Conservation (phyloP, 2,329 filamentous ascomycete genomes). For the Chaetomiaceae sp. region DNA sequence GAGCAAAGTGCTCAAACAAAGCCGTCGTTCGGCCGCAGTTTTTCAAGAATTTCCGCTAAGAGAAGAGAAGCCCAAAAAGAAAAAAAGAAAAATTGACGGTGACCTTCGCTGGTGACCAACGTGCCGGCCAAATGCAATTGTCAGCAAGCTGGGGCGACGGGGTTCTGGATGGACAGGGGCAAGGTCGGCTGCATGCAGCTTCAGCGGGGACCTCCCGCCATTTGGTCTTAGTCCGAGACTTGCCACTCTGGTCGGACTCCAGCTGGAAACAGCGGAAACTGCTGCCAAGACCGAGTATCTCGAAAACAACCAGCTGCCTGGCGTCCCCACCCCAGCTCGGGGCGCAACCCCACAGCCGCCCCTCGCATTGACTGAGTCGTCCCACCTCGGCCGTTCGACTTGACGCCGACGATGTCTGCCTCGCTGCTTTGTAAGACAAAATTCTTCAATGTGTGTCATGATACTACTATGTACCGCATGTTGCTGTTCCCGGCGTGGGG, state of each 20-base stretch:
- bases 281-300: constrained; percentile 1
- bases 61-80: background rate
- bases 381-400: no score
- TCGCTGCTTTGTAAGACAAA: background rate
- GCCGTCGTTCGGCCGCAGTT: background rate
- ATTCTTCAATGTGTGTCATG: background rate
- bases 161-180: background rate
- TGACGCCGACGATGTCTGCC: constrained; percentile 5
- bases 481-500: no score
- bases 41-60: background rate
- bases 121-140: constrained; percentile 10
- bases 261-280: background rate
- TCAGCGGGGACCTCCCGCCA: background rate
- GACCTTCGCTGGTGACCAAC: background rate
- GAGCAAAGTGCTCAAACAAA: background rate
- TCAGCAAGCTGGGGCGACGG: constrained; percentile 12
- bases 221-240: background rate
- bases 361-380: background rate
- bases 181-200: constrained; percentile 19
- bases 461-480: background rate
- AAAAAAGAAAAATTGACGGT: background rate
- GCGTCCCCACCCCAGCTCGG: constrained; percentile 20
- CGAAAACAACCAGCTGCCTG: constrained; percentile 3
- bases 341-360: constrained; percentile 9
- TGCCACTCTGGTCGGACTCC: background rate